Evolutionary conservation across 306 rosid species (phyloP).

Genomic region (Oemleria cerasiformis): DNA sequence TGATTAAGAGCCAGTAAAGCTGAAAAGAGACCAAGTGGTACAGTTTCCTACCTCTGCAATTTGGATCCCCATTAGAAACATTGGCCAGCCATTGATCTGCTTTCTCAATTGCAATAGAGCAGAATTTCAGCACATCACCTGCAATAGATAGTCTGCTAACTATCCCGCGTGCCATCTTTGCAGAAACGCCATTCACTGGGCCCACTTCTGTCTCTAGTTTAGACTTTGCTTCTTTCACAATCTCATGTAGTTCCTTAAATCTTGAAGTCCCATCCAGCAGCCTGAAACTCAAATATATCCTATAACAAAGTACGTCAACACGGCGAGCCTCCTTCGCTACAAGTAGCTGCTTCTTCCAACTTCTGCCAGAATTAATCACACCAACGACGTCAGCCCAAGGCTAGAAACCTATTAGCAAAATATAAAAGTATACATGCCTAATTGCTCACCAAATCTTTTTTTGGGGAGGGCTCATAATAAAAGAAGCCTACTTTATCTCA

Average conservation of each 20-base stretch:
- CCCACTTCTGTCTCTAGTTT: slow-evolving; percentile 92
- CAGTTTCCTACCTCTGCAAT: slow-evolving; percentile 62
- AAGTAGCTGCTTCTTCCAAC: slow-evolving; percentile 92
- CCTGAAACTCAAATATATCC: slow-evolving; percentile 91
- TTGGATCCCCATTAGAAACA: slow-evolving; percentile 50
- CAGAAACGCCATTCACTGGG: slow-evolving; percentile 77
- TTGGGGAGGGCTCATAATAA: background rate
- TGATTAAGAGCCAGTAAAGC: slow-evolving; percentile 22
- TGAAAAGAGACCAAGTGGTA: slow-evolving; percentile 10
- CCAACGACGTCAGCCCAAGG: slow-evolving; percentile 27
- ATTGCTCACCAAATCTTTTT: slow-evolving; percentile 2
- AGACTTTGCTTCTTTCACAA: slow-evolving; percentile 76
- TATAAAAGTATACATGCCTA: slow-evolving; percentile 11
- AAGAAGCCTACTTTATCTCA: background rate
- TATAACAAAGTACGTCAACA: slow-evolving; percentile 78
- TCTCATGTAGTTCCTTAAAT: slow-evolving; percentile 80
- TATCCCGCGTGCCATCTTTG: slow-evolving; percentile 95
- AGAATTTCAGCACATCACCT: slow-evolving; percentile 78
- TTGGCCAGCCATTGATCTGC: slow-evolving; percentile 80
- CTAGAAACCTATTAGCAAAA: slow-evolving; percentile 16
- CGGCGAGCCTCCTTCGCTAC: slow-evolving; percentile 97
- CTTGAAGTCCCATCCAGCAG: slow-evolving; percentile 77
- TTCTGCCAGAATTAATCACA: slow-evolving; percentile 48
- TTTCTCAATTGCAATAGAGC: slow-evolving; percentile 83
- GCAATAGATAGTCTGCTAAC: slow-evolving; percentile 96